phyloP scores from a whole-genome alignment of 2,329 filamentous ascomycete species.

The Monilinia vaccinii-corymbosi region DNA sequence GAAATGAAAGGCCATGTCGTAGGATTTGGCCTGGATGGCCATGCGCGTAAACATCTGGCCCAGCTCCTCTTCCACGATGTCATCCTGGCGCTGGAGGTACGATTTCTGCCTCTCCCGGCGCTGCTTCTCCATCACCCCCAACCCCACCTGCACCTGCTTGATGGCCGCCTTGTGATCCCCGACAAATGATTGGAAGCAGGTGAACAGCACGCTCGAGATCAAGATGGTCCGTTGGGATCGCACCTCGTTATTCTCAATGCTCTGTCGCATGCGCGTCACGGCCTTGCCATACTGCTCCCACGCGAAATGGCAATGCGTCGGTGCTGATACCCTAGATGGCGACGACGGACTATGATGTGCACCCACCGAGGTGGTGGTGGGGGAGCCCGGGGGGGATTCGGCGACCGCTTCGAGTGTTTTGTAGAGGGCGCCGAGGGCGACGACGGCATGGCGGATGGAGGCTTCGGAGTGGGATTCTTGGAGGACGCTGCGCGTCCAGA shows the following conservation, averaged over 20 bases:
- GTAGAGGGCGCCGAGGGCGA: slow-evolving; percentile 57
- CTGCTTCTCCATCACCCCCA: slow-evolving; percentile 45
- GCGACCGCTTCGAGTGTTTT: slow-evolving; percentile 53
- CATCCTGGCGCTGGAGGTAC: slow-evolving; percentile 16
- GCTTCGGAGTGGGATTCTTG: slow-evolving; percentile 54
- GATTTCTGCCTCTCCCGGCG: slow-evolving; percentile 36
- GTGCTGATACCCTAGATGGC: slow-evolving; percentile 35
- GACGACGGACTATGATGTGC: slow-evolving; percentile 14
- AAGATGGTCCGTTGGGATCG: slow-evolving; percentile 44
- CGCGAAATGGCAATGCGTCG: slow-evolving; percentile 50
- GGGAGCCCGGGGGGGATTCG: slow-evolving; percentile 36
- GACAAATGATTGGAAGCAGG: slow-evolving; percentile 61
- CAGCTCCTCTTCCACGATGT: slow-evolving; percentile 40
- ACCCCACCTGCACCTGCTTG: slow-evolving; percentile 49
- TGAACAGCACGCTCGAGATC: slow-evolving; percentile 56
- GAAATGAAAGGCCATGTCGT: slow-evolving; percentile 61
- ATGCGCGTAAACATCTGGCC: slow-evolving; percentile 55
- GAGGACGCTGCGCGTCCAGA: slow-evolving; percentile 55
- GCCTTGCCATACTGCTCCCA: slow-evolving; percentile 51
- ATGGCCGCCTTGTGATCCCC: slow-evolving; percentile 55
- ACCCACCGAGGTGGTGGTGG: slow-evolving; percentile 1
- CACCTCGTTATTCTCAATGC: slow-evolving; percentile 35
- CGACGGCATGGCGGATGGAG: slow-evolving; percentile 54
- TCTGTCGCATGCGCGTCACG: slow-evolving; percentile 40
- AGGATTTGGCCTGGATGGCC: slow-evolving; percentile 57